Conservation (phyloP, 768 basidiomycete species). For the Tylopilus plumbeoviolaceoides region DNA sequence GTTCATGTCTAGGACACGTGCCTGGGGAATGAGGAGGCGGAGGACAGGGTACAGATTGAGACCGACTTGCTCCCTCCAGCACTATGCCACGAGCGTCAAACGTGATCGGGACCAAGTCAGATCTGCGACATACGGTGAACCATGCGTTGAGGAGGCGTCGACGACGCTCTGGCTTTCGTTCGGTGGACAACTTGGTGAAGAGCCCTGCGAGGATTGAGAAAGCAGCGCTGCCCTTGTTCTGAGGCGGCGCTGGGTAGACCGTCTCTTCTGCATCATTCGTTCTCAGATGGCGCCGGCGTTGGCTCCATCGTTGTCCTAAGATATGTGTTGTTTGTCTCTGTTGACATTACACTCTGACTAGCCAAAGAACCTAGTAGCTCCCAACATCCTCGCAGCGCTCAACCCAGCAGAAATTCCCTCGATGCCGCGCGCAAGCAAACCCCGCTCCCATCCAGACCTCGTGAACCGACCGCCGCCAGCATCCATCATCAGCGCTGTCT, state of each 20-base stretch:
- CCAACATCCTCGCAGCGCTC: conserved; percentile 30
- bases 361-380: conserved; percentile 5
- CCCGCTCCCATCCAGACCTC: conserved; percentile 33
- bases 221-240: too few species aligned
- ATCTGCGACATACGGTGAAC: too few species aligned
- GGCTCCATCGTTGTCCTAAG: conserved; percentile 48
- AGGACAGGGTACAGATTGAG: conserved; percentile 87
- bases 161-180: too few species aligned
- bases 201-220: too few species aligned
- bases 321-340: conserved; percentile 20
- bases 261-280: too few species aligned
- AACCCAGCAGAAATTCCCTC: conserved; percentile 39
- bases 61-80: conserved; percentile 86
- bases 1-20: conserved; percentile 22
- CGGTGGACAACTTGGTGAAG: too few species aligned
- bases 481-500: conserved; percentile 77
- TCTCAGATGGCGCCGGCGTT: conserved; percentile 62
- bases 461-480: conserved; percentile 49
- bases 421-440: conserved; percentile 38
- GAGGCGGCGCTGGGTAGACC: too few species aligned
- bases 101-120: too few species aligned
- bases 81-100: conserved; percentile 40
- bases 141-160: too few species aligned
- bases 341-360: conserved; percentile 4
- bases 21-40: conserved; percentile 88